A percentile compares a stretch with the other conserved stretches of the same genome.
phyloP scores from a whole-genome alignment of 2,329 filamentous ascomycete genomes.

The Albifimbria verrucaria region DNA sequence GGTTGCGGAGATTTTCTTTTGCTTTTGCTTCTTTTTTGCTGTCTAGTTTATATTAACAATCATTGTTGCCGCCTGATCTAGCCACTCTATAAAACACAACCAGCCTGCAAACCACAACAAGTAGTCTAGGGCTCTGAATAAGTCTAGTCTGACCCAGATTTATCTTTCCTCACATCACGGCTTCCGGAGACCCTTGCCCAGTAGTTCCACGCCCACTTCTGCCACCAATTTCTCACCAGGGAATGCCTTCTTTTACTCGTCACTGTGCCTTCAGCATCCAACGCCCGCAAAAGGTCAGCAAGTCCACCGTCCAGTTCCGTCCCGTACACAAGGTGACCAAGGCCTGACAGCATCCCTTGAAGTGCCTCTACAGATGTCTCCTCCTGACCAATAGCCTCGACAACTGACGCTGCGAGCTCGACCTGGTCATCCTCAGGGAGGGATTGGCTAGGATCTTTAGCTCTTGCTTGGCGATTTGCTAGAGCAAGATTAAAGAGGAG shows the following conservation, averaged over 20 bases:
- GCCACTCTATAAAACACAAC: too few species aligned
- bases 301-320: slow-evolving; percentile 69
- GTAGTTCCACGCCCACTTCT: slow-evolving; percentile 50
- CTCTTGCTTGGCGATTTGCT: slow-evolving; percentile 63
- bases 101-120: too few species aligned
- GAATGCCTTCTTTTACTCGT: slow-evolving; percentile 54
- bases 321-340: slow-evolving; percentile 74
- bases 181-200: slow-evolving; percentile 47
- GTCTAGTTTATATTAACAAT: too few species aligned
- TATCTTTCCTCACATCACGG: slow-evolving; percentile 20
- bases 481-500: slow-evolving; percentile 80
- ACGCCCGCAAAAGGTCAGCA: slow-evolving; percentile 71
- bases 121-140: too few species aligned
- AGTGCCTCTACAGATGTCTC: slow-evolving; percentile 65
- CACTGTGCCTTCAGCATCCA: slow-evolving; percentile 71
- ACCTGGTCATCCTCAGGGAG: slow-evolving; percentile 71
- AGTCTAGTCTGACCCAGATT: too few species aligned
- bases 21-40: too few species aligned
- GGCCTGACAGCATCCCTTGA: slow-evolving; percentile 70
- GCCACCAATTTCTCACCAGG: slow-evolving; percentile 54
- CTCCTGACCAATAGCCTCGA: slow-evolving; percentile 67
- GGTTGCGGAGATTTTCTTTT: too few species aligned
- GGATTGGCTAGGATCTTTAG: slow-evolving; percentile 51
- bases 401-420: slow-evolving; percentile 74
- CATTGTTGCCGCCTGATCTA: too few species aligned